Evolutionary conservation across 805 yeast genomes (phyloP).

Genomic region (Metschnikowia anglica): DNA sequence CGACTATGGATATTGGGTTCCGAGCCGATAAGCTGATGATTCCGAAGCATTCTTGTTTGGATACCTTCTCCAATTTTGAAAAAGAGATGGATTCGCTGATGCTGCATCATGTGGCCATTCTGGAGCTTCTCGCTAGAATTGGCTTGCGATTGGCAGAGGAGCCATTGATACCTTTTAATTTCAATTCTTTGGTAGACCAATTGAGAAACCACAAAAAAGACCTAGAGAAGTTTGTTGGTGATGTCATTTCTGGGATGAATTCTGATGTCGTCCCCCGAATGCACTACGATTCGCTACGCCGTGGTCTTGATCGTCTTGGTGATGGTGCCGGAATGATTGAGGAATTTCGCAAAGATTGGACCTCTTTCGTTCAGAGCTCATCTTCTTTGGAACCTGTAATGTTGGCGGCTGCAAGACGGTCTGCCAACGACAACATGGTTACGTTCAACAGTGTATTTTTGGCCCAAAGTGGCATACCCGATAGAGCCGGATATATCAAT

Average conservation of each 20-base stretch:
- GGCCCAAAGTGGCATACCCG: conserved; percentile 41
- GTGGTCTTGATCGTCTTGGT: conserved; percentile 26
- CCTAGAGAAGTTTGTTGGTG: conserved; percentile 40
- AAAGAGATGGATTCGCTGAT: conserved; percentile 54
- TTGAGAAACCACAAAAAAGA: conserved; percentile 48
- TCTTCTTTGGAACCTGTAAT: conserved; percentile 71
- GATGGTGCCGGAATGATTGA: conserved; percentile 46
- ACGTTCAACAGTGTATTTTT: conserved; percentile 55
- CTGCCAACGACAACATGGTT: conserved; percentile 71
- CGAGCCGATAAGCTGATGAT: conserved; percentile 23
- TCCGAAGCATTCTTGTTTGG: conserved; percentile 61
- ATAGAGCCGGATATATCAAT: conserved; percentile 67
- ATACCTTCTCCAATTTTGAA: conserved; percentile 58
- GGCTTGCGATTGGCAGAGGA: conserved; percentile 64
- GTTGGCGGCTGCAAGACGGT: conserved; percentile 70
- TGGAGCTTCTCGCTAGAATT: conserved; percentile 53
- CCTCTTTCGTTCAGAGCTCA: conserved; percentile 34
- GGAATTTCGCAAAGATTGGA: conserved; percentile 66
- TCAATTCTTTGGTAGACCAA: conserved; percentile 45
- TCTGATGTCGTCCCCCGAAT: conserved; percentile 20
- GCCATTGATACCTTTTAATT: conserved; percentile 72
- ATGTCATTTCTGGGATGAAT: conserved; percentile 1
- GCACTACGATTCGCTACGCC: conserved; percentile 26
- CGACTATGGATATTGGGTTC: conserved; percentile 62
- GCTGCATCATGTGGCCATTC: conserved; percentile 54